These are phyloP conservation scores for Penicillium canescens DNA, from an alignment of 495 filamentous ascomycete genomes.

Conservation along the genomic window DNA sequence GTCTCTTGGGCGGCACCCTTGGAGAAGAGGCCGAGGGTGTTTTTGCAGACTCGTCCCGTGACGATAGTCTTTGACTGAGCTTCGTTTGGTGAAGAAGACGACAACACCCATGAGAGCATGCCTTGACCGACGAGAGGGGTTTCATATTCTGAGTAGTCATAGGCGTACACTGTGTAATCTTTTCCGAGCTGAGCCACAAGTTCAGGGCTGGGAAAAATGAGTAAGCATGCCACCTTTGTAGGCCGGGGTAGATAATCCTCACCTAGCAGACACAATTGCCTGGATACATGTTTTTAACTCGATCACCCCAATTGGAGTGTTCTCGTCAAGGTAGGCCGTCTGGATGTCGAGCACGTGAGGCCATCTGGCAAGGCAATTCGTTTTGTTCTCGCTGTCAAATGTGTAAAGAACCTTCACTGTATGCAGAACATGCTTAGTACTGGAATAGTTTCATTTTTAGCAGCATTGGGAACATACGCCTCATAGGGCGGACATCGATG, in stretches of 20 bases:
- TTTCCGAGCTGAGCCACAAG: constrained; percentile 77
- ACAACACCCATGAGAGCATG: constrained; percentile 86
- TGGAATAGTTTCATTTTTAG: not conserved
- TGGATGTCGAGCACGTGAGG: constrained; percentile 78
- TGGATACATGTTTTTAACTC: constrained; percentile 89
- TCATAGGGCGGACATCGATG: constrained; percentile 56
- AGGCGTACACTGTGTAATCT: constrained; percentile 95
- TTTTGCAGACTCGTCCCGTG: constrained; percentile 87
- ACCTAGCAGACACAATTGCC: constrained; percentile 76
- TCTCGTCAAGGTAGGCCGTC: constrained; percentile 76
- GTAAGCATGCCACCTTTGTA: constrained; percentile 17
- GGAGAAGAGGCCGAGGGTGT: constrained; percentile 77
- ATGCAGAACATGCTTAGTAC: constrained; percentile 16
- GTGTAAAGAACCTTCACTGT: constrained; percentile 92
- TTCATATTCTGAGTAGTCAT: constrained; percentile 94
- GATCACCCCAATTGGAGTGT: constrained; percentile 78
- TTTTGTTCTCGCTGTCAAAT: constrained; percentile 86
- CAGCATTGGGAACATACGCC: constrained; percentile 37
- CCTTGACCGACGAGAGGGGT: constrained; percentile 93
- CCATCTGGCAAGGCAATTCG: constrained; percentile 89
- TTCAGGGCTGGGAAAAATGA: constrained; percentile 66
- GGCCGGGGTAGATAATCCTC: constrained; percentile 18
- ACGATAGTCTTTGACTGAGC: constrained; percentile 71
- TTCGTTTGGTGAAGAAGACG: constrained; percentile 56
- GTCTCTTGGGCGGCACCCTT: constrained; percentile 83